phyloP scores from a whole-genome alignment of 768 basidiomycete genomes.

The Mycena kentingensis region DNA sequence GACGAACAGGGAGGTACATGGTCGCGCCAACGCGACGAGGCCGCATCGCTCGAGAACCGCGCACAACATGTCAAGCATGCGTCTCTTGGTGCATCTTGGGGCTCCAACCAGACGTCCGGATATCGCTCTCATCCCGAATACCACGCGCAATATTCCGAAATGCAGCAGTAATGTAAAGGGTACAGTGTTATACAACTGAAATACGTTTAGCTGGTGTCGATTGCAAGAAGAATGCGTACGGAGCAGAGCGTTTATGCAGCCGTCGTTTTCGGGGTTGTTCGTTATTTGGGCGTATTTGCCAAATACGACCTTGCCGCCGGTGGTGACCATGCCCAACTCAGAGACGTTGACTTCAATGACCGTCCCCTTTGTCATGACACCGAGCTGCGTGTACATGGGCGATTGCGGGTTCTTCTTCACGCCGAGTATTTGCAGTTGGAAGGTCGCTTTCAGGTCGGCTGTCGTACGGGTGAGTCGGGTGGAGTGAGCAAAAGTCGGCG shows the following conservation, averaged over 20 bases:
- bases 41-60: no score
- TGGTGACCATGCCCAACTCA: constrained; percentile 95
- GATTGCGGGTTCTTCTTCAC: constrained; percentile 99
- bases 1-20: not conserved
- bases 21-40: no score
- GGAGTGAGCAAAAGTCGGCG: not conserved
- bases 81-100: no score
- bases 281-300: constrained; percentile 94
- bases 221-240: constrained; percentile 48
- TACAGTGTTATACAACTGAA: constrained; percentile 16
- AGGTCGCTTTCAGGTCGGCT: constrained; percentile 98
- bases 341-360: constrained; percentile 99
- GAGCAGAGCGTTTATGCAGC: constrained; percentile 93
- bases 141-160: not conserved
- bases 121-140: not conserved
- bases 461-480: constrained; percentile 10
- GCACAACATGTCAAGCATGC: no score
- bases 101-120: not conserved
- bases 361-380: constrained; percentile 97
- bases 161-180: not conserved
- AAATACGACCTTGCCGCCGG: constrained; percentile 93
- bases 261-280: constrained; percentile 95
- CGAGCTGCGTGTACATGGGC: constrained; percentile 95
- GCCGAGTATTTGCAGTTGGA: constrained; percentile 95
- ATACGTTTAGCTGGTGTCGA: not conserved